Base-by-base conservation (phyloP, 148 eudicot genomes). In the Chenopodium suecicum region DNA sequence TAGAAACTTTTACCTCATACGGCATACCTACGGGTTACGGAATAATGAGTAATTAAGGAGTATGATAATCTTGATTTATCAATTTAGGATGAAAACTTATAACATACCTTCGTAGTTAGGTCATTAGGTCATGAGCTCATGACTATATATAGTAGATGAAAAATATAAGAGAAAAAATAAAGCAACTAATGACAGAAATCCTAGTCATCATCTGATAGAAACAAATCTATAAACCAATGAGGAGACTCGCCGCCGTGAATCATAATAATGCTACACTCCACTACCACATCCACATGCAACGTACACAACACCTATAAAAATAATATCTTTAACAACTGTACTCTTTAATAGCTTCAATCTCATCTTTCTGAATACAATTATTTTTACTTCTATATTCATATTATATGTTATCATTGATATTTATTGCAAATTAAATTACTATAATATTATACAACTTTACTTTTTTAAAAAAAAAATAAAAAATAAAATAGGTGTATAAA, bases 231-330 rank as follows among this genome's bases (percentile, higher is more conserved):
- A 2, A 1, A 1, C 34, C 32, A 67, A 67, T 67, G 27, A 9
- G 12, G 74, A 17, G 13, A 72, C 75, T 72, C 75, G 75, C 75
- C 75, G 56, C 75, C 25, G 75, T 72, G 22, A 37, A 1, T 56
- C 25, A 37, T 37, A 72, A 44, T 72, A 46, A 70, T 70, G 47
- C 74, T 7, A 1, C 11, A 16, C 27, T 25, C 41, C 50, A 37
- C 7, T 7, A 5, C 27, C 50, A 70, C 52, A 37, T 0, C 46
- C 75, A 72, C 75, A 72, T 72, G 75, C 54, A 5, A 72, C 32
- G 16, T 22, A 34, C 54, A 72, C n/a, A 50, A 41, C 75, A 72
- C 23, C 1, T 66, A 54, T 25, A 25, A 66, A 66, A 67, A 67
- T 67, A 25, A 52, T 2, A 14, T 19, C 62, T 5, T 3, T 56